Evolutionary conservation across 2,329 filamentous ascomycete species (phyloP).

Genomic region (Geoglossum cookeanum): DNA sequence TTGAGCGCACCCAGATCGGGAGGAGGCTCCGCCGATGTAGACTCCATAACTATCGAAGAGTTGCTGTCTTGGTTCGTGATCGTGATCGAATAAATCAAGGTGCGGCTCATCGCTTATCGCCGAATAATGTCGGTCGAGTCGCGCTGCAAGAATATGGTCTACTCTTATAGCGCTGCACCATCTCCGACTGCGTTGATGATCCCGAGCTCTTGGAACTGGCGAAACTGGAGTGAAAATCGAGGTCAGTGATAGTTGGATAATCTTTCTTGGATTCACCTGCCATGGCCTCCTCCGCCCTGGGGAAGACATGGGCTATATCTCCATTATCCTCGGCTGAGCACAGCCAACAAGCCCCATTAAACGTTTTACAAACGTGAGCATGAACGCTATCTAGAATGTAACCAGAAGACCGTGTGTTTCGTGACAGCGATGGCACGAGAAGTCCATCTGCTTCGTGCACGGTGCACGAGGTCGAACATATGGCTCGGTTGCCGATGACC

Average conservation of each 20-base stretch:
- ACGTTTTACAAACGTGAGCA: background rate
- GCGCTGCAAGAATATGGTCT: too few species aligned
- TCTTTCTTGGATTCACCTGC: background rate
- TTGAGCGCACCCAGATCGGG: conserved; percentile 20
- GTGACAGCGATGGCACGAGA: too few species aligned
- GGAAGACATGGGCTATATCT: background rate
- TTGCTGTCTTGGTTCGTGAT: background rate
- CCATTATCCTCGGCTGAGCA: background rate
- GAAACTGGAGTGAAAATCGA: background rate
- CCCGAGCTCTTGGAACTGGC: background rate
- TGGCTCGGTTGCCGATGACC: too few species aligned
- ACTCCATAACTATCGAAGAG: background rate
- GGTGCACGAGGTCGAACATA: too few species aligned
- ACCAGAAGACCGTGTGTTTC: background rate
- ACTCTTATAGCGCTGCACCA: too few species aligned
- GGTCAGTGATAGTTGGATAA: background rate
- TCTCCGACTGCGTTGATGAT: background rate
- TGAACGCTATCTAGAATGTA: background rate
- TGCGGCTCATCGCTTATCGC: background rate
- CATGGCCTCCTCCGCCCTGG: background rate
- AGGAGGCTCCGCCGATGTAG: conserved; percentile 23
- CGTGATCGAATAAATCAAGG: background rate
- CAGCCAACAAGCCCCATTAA: background rate
- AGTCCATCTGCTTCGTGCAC: too few species aligned
- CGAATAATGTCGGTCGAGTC: background rate